phyloP scores from a whole-genome alignment of 78 protist genomes.

The Pelomyxa schiedti region DNA sequence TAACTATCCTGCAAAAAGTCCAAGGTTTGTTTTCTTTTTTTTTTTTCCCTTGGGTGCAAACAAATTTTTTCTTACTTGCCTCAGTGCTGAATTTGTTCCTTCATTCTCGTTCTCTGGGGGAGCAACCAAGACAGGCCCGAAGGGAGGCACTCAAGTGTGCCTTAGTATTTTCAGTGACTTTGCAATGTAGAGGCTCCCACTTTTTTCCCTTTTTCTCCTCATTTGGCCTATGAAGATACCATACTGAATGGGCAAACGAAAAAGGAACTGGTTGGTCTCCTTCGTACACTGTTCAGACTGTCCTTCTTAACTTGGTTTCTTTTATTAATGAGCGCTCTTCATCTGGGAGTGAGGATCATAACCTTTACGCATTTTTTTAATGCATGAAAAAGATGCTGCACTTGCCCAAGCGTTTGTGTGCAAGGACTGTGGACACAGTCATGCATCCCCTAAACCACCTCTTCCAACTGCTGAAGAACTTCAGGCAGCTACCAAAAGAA shows the following conservation, averaged over 20 bases:
- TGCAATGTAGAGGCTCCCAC: not conserved
- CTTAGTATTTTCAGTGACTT: not conserved
- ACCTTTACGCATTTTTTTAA: too few species aligned
- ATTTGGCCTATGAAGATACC: conserved; percentile 1
- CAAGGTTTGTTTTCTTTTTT: too few species aligned
- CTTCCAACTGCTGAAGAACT: too few species aligned
- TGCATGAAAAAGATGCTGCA: not conserved
- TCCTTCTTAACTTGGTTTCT: not conserved
- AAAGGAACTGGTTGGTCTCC: conserved; percentile 5
- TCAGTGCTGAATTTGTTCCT: conserved; percentile 1
- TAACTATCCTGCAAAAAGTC: not conserved
- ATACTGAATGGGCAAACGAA: not conserved
- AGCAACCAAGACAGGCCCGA: not conserved
- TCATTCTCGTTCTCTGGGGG: not conserved
- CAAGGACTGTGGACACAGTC: not conserved
- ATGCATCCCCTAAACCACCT: not conserved
- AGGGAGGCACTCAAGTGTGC: not conserved
- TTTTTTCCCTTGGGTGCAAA: too few species aligned
- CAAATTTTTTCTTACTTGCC: too few species aligned
- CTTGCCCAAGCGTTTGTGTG: not conserved
- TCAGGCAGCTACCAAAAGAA: too few species aligned
- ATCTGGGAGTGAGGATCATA: not conserved
- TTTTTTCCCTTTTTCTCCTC: not conserved
- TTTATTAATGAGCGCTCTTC: not conserved
- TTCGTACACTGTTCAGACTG: conserved; percentile 2